Evolutionary conservation across 768 basidiomycete species (phyloP).

Genomic region (Rickenella mellea): DNA sequence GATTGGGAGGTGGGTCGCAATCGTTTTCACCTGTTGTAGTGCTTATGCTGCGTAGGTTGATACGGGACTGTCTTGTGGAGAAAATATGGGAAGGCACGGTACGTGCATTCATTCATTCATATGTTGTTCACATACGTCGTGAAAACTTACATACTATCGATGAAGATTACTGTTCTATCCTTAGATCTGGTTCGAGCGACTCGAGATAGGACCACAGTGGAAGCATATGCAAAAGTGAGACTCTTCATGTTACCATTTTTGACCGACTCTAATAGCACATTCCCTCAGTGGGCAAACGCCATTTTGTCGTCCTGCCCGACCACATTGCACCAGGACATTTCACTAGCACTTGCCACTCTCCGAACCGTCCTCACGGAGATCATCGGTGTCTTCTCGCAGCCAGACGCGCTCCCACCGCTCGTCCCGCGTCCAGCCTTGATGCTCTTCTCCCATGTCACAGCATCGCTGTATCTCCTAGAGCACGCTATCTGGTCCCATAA

Average conservation of each 20-base stretch:
- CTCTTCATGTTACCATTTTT: background rate
- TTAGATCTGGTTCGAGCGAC: conserved; percentile 56
- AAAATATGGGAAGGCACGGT: conserved; percentile 76
- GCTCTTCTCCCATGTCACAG: conserved; percentile 45
- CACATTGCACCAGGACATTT: conserved; percentile 20
- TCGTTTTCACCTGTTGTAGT: background rate
- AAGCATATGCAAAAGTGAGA: conserved; percentile 41
- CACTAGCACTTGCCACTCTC: conserved; percentile 17
- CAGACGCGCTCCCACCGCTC: conserved; percentile 36
- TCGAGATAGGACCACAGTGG: conserved; percentile 30
- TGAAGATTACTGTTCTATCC: conserved; percentile 44
- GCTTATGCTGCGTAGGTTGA: conserved; percentile 24
- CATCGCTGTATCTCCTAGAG: conserved; percentile 52
- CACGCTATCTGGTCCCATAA: conserved; percentile 54
- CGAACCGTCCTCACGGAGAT: conserved; percentile 31
- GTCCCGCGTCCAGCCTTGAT: conserved; percentile 50
- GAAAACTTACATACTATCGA: conserved; percentile 1
- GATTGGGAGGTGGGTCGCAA: conserved; percentile 38
- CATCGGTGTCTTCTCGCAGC: conserved; percentile 26
- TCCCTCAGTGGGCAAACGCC: conserved; percentile 40
- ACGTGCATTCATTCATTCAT: background rate
- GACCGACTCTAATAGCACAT: conserved; percentile 1
- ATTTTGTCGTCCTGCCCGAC: conserved; percentile 34
- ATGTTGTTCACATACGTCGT: background rate
- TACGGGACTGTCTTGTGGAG: conserved; percentile 65